phyloP scores from a whole-genome alignment of 441 rosid genomes.

The Croton setiger region DNA sequence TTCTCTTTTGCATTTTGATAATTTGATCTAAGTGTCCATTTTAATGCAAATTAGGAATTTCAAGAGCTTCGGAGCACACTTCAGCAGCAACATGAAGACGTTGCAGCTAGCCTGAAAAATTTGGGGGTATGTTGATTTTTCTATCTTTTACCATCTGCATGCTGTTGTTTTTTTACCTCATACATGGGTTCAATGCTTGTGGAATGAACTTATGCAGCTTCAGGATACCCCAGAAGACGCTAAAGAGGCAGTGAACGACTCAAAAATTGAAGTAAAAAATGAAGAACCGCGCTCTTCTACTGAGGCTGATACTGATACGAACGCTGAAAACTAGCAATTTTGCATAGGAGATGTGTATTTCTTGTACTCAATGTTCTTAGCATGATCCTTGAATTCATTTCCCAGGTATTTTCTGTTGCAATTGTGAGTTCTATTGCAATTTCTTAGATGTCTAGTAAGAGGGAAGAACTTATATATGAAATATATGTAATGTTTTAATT shows the following conservation, averaged over 20 bases:
- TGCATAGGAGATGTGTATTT: too few relatives aligned
- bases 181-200: background rate
- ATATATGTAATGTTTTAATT: background rate
- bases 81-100: slow-evolving; percentile 84
- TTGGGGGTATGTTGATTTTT: slow-evolving; percentile 60
- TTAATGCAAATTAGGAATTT: slow-evolving; percentile 51
- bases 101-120: slow-evolving; percentile 54
- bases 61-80: slow-evolving; percentile 68
- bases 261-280: slow-evolving; percentile 26
- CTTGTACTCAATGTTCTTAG: too few relatives aligned
- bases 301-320: slow-evolving; percentile 15
- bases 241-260: slow-evolving; percentile 29
- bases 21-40: background rate
- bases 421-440: too few relatives aligned
- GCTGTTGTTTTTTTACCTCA: background rate
- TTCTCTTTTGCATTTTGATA: background rate
- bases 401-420: too few relatives aligned
- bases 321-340: too few relatives aligned
- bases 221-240: slow-evolving; percentile 46
- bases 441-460: slow-evolving; percentile 13
- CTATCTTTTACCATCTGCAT: background rate
- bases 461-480: slow-evolving; percentile 5
- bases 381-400: too few relatives aligned
- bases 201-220: slow-evolving; percentile 38
- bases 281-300: slow-evolving; percentile 31